Conservation (phyloP, 2,329 filamentous ascomycete genomes). For the Neobulgaria alba region DNA sequence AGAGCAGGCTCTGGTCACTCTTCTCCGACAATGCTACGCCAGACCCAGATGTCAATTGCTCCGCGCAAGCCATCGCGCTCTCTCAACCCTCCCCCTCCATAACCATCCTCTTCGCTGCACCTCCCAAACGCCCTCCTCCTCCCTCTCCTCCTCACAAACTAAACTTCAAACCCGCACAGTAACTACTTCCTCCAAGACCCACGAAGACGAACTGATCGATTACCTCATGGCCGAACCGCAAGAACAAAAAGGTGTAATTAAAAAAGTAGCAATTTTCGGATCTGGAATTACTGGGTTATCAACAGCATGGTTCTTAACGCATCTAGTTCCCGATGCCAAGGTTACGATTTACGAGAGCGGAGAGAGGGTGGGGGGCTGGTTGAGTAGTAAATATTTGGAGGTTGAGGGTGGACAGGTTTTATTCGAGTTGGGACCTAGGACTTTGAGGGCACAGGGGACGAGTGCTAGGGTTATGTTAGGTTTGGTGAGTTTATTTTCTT, state of each 20-base stretch:
- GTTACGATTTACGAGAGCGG: constrained; percentile 77
- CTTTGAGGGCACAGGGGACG: constrained; percentile 25
- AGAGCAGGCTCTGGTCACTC: constrained; percentile 20
- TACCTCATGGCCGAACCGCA: neutral
- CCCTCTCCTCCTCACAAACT: too few relatives aligned
- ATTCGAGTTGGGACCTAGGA: constrained; percentile 76
- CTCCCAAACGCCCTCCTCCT: too few relatives aligned
- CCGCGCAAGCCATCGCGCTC: constrained; percentile 1
- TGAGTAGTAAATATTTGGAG: constrained; percentile 56
- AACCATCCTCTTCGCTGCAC: neutral
- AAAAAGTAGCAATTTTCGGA: constrained; percentile 62
- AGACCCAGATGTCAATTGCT: constrained; percentile 15
- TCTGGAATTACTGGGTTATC: constrained; percentile 78
- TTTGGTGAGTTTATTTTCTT: too few relatives aligned
- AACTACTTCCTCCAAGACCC: too few relatives aligned
- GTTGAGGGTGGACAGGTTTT: constrained; percentile 55
- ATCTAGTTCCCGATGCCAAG: constrained; percentile 55
- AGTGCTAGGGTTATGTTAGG: too few relatives aligned
- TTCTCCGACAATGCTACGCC: constrained; percentile 22
- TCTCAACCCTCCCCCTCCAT: too few relatives aligned
- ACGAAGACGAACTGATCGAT: too few relatives aligned
- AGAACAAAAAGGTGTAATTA: neutral
- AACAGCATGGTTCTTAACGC: constrained; percentile 67
- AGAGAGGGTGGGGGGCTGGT: constrained; percentile 71
- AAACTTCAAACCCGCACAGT: too few relatives aligned